Evolutionary conservation across 2,329 filamentous ascomycete genomes (phyloP).

Genomic region (Penicillium sp.): DNA sequence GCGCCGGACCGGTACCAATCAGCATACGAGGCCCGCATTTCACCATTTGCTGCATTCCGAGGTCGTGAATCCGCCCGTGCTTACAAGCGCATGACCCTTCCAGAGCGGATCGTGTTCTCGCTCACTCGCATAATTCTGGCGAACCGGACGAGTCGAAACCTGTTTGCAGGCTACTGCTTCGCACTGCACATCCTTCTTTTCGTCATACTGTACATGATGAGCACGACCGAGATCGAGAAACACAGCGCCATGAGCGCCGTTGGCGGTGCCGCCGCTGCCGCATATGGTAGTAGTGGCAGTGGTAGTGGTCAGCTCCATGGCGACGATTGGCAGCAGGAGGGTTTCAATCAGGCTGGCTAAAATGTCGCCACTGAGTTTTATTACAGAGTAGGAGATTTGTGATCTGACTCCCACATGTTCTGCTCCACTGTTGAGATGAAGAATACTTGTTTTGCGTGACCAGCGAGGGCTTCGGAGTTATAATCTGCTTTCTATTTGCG

Average conservation of each 20-base stretch:
- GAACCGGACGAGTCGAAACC: slow-evolving; percentile 84
- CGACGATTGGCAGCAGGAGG: slow-evolving; percentile 67
- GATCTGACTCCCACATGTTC: not conserved
- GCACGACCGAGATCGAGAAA: slow-evolving; percentile 65
- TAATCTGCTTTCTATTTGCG: slow-evolving; percentile 3
- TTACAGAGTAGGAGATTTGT: not conserved
- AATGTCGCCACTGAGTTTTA: slow-evolving; percentile 4
- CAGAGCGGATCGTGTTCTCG: slow-evolving; percentile 86
- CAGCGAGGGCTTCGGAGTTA: slow-evolving; percentile 25
- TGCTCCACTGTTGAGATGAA: not conserved
- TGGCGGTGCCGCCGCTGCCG: slow-evolving; percentile 44
- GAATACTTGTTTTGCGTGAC: slow-evolving; percentile 13
- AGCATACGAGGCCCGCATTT: slow-evolving; percentile 93
- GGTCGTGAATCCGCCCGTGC: slow-evolving; percentile 90
- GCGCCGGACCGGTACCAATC: slow-evolving; percentile 78
- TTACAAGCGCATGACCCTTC: slow-evolving; percentile 88
- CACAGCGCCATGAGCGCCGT: slow-evolving; percentile 60
- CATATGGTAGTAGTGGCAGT: slow-evolving; percentile 31
- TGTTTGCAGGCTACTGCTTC: slow-evolving; percentile 91
- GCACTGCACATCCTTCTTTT: slow-evolving; percentile 88
- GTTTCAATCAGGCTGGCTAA: slow-evolving; percentile 47
- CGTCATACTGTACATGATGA: slow-evolving; percentile 81
- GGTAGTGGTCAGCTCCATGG: slow-evolving; percentile 41
- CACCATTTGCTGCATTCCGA: slow-evolving; percentile 91
- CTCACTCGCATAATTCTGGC: slow-evolving; percentile 88